These are phyloP conservation scores for Candida frijolesensis DNA, from an alignment of 1,139 yeast genomes.

Conservation along the genomic window DNA sequence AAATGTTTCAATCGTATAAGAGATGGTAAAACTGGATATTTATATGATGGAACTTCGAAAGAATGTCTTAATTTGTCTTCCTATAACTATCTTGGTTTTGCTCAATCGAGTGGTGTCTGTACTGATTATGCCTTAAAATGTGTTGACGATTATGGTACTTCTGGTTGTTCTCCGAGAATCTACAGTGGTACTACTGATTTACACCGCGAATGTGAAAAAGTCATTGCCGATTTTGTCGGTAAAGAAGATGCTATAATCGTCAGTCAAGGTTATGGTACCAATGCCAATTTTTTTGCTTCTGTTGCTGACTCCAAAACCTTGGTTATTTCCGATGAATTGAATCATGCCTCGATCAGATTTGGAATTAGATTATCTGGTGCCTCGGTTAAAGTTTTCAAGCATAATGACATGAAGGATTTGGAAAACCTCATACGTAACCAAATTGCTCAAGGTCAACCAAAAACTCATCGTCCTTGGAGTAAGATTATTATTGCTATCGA, in stretches of 20 bases:
- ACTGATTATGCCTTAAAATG: conserved; percentile 74
- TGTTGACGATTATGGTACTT: conserved; percentile 70
- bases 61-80: conserved; percentile 87
- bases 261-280: conserved; percentile 96
- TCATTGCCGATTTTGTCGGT: conserved; percentile 85
- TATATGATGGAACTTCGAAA: conserved; percentile 71
- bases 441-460: conserved; percentile 95
- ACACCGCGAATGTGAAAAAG: conserved; percentile 71
- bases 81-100: conserved; percentile 94
- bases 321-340: conserved; percentile 90
- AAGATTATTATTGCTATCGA: conserved; percentile 92
- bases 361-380: conserved; percentile 95
- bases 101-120: conserved; percentile 91
- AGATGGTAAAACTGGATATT: conserved; percentile 60
- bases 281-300: conserved; percentile 85
- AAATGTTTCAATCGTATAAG: conserved; percentile 77
- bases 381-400: conserved; percentile 88
- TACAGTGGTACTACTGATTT: conserved; percentile 76
- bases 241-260: conserved; percentile 86
- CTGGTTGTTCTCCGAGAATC: conserved; percentile 77
- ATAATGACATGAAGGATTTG: conserved; percentile 82
- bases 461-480: conserved; percentile 96
- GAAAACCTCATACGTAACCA: conserved; percentile 83
- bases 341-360: conserved; percentile 93
- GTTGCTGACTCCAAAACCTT: conserved; percentile 85